These are phyloP conservation scores for Salix udensis DNA, from an alignment of 345 rosid genomes.

Conservation along the genomic window DNA sequence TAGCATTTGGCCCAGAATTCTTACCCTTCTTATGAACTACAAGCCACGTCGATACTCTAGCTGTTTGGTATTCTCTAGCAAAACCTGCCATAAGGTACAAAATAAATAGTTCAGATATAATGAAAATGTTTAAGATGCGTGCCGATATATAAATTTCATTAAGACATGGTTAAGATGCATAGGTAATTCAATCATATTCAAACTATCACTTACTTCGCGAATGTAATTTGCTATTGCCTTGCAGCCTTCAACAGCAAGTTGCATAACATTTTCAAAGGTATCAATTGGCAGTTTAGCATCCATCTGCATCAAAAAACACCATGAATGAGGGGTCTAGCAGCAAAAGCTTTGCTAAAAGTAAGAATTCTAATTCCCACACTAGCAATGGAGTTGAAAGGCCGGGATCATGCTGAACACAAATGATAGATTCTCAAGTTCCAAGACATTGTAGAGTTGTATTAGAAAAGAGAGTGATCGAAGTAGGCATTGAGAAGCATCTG, in stretches of 20 bases:
- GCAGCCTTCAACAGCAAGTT: conserved; percentile 81
- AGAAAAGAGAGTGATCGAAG: neutral
- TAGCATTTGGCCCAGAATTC: neutral
- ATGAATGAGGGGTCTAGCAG: neutral
- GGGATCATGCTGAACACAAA: neutral
- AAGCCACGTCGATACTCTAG: conserved; percentile 66
- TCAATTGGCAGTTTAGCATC: conserved; percentile 77
- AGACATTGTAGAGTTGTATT: no score
- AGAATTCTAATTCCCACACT: neutral
- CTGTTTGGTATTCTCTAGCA: conserved; percentile 72
- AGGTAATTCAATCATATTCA: neutral
- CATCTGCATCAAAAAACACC: conserved; percentile 52
- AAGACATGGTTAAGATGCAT: neutral
- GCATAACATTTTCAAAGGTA: conserved; percentile 81
- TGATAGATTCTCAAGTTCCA: no score
- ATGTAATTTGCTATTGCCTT: conserved; percentile 76
- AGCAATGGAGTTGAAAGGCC: neutral
- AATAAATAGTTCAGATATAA: neutral
- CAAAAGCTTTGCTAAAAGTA: neutral
- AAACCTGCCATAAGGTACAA: conserved; percentile 41
- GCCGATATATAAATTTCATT: neutral
- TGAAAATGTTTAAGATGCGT: neutral
- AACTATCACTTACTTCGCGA: conserved; percentile 44
- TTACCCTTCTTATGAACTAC: conserved; percentile 13
- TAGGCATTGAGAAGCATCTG: no score